Percentiles rank a stretch among this genome's conserved stretches.
Evolutionary conservation across 2,329 filamentous ascomycete species (phyloP).

Genomic region (Trichoderma asperellum): DNA sequence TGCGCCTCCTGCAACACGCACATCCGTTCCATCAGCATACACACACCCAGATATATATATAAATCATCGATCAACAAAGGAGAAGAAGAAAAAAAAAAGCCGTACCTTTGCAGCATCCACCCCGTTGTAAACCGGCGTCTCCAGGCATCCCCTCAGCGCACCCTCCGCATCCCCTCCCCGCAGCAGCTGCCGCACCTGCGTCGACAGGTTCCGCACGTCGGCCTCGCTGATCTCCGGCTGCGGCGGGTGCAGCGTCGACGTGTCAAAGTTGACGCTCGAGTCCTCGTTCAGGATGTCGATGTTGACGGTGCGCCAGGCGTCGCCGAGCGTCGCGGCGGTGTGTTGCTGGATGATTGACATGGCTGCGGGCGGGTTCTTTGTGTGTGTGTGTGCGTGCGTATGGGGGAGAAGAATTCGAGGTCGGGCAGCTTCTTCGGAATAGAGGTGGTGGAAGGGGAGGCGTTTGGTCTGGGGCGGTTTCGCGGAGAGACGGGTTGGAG

Average conservation of each 20-base stretch:
- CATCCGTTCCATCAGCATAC: not conserved
- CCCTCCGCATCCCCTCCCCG: slow-evolving; percentile 86
- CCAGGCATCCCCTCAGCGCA: slow-evolving; percentile 79
- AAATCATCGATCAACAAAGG: not conserved
- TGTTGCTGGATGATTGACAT: slow-evolving; percentile 73
- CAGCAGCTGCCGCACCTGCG: slow-evolving; percentile 85
- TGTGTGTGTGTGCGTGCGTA: not conserved
- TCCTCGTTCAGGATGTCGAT: slow-evolving; percentile 90
- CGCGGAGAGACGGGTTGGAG: not conserved
- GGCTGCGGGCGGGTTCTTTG: not conserved
- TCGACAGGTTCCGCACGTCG: slow-evolving; percentile 76
- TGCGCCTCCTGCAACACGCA: slow-evolving; percentile 70
- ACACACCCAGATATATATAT: not conserved
- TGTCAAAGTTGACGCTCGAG: slow-evolving; percentile 88
- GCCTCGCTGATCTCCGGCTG: slow-evolving; percentile 73
- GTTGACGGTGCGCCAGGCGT: slow-evolving; percentile 86
- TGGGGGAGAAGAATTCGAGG: too few species aligned
- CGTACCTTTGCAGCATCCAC: slow-evolving; percentile 60
- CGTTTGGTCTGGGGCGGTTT: not conserved
- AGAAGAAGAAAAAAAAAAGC: not conserved
- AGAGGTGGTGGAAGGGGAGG: not conserved
- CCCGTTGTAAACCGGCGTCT: slow-evolving; percentile 78
- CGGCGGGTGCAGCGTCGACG: slow-evolving; percentile 77
- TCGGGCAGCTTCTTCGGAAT: too few species aligned
- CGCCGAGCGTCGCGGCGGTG: slow-evolving; percentile 61